Evolutionary conservation across 495 filamentous ascomycete species (phyloP), one percentile per base, ranked within the genome.

Genomic region (Penicillium lividum): DNA sequence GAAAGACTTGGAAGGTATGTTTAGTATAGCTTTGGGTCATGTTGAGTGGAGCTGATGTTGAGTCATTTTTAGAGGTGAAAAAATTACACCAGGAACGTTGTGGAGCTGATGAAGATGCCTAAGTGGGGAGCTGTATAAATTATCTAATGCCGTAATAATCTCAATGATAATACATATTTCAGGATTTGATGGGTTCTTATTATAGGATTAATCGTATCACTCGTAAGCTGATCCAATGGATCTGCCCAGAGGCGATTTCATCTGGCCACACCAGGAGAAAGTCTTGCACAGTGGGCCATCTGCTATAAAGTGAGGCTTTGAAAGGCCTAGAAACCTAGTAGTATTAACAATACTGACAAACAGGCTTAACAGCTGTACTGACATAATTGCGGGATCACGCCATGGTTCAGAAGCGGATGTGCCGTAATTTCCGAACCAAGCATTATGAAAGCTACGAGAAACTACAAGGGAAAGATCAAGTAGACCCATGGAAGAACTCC

Each of bases 401-500:
- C 47, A 33, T 8, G 9, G 13, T 8, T 7, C 9, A 11, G 33
- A 3, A 36, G 33, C 33, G 4, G 7, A 36, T 36, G 33, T 2
- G 7, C 33, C 13, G 33, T 7, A 33, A 11, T 9, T 36, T 36
- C 33, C 9, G 33, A 4, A 36, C 8, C 13, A 22, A 29, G 28
- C 38, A 47, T 16, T 18, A 22, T n/a, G 31, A 16, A 13, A 36
- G 3, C 31, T 56, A 56, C 43, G 11, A 3, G 38, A 53, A 16
- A 42, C 54, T 60, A 56, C 28, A 34, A 11, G 22, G 38, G 29
- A 31, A 59, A 53, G 54, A 53, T 31, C 8, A 30, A 29, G 53
- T 31, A 50, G 52, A 66, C 66, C 64, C 66, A 58, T 64, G 61
- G 64, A 69, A 67, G 27, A 66, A 69, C 67, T 69, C 67, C 67